Percentiles rank a stretch among this genome's conserved stretches.
Conservation (phyloP, 1,284 basidiomycete species). For the Cutaneotrichosporon arboriforme region DNA sequence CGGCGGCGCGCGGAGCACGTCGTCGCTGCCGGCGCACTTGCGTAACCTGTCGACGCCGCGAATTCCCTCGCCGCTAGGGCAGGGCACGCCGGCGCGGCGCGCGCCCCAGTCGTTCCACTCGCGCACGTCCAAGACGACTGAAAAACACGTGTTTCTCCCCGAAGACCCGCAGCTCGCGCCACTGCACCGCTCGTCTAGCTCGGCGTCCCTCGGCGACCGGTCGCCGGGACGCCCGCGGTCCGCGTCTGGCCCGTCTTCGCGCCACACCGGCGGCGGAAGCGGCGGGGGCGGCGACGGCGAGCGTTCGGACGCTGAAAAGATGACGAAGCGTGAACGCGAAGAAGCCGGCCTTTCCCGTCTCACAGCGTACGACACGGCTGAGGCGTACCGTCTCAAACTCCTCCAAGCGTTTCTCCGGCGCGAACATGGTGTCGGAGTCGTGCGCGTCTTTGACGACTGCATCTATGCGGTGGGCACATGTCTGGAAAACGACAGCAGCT, state of each 20-base stretch:
- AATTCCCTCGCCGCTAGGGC: constrained; percentile 45
- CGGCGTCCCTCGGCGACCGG: constrained; percentile 18
- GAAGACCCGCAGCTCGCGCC: constrained; percentile 86
- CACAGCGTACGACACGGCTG: constrained; percentile 81
- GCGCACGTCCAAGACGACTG: constrained; percentile 82
- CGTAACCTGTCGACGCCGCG: constrained; percentile 40
- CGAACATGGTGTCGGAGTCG: constrained; percentile 83
- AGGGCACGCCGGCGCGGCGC: constrained; percentile 42
- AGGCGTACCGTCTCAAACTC: constrained; percentile 72
- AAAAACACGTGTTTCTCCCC: constrained; percentile 85
- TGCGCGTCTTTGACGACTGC: constrained; percentile 83
- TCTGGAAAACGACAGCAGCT: background rate
- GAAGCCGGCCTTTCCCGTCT: constrained; percentile 68
- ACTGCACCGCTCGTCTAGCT: constrained; percentile 48
- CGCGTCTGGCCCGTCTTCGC: background rate
- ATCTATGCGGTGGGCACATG: constrained; percentile 69
- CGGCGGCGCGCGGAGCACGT: constrained; percentile 17
- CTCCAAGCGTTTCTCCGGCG: constrained; percentile 75
- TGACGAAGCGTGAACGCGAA: constrained; percentile 67
- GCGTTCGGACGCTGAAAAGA: constrained; percentile 45
- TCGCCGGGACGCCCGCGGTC: constrained; percentile 10
- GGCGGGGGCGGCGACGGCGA: constrained; percentile 27
- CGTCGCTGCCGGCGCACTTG: constrained; percentile 43
- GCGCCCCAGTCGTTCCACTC: constrained; percentile 51
- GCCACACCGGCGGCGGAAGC: background rate